Base-by-base conservation (phyloP, 2,329 filamentous ascomycete species). In the Trichoderma sp. region DNA sequence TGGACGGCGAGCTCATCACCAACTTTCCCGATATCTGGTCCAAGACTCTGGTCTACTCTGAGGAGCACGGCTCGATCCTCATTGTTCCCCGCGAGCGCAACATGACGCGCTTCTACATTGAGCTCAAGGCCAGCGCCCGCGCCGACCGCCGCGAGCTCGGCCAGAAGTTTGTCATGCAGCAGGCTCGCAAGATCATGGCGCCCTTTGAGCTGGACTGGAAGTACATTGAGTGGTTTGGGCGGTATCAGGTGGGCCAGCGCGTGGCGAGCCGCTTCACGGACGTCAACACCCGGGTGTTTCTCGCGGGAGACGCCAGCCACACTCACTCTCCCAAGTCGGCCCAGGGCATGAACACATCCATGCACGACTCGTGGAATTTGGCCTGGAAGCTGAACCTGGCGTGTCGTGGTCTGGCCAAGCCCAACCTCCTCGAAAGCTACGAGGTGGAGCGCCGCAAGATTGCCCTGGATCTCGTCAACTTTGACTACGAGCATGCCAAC, bases 291-390 rank as follows among this genome's bases (percentile, higher is more conserved):
- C 81, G 88, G 4, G 80, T 93, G 10, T 92, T 93, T 72, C 79
- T 92, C 5, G 87, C 88, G 0, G 90, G 89, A 2, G 89, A 88
- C 87, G 1, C 84, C 85, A 1, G 81, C 82, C 69, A 85, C 81
- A 1, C 81, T 83, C 68, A 70, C 67, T 26, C 79, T 43, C 87
- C 87, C 21, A 90, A 90, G 71, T 87, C 86, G 0, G 87, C 87
- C 2, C 88, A 90, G 71, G 88, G 89, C 14, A 90, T 91, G 88
- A 91, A 91, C 69, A 84, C 90, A 2, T 85, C 81, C 34, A 89
- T 91, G 85, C 88, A 90, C 69, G 89, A 91, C 72, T 85, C 71
- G 2, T 73, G 70, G 72, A 86, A 86, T 61, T 79, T 86, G 0
- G 83, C 82, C 0, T 87, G 84, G 84, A 86, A 87, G 72, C 70